Conservation (phyloP, 1,139 yeast genomes). For the Arxiozyma slooffiae region DNA sequence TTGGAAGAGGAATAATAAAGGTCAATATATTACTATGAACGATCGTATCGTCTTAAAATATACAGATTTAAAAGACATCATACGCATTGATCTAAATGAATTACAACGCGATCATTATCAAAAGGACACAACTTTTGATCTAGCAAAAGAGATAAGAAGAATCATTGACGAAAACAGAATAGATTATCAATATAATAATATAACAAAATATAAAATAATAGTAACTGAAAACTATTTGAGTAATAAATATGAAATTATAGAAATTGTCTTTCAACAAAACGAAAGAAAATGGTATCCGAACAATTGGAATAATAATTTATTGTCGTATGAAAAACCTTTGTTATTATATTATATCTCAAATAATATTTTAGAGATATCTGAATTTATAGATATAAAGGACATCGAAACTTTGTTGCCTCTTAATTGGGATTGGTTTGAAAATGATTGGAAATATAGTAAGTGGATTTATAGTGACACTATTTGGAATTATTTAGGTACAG, state of each 20-base stretch:
- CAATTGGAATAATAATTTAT: conserved; percentile 19
- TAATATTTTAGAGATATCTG: neutral
- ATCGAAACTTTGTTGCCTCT: conserved; percentile 15
- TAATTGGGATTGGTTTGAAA: conserved; percentile 26
- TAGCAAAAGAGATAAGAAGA: neutral
- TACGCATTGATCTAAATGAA: neutral
- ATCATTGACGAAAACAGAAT: neutral
- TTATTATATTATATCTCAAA: conserved; percentile 10
- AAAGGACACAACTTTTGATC: neutral
- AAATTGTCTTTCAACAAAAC: conserved; percentile 20
- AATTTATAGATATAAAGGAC: conserved; percentile 1
- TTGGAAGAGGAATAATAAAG: neutral
- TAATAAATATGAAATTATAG: conserved; percentile 11
- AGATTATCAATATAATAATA: neutral
- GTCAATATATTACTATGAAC: neutral
- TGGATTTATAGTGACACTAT: conserved; percentile 25
- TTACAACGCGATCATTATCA: neutral
- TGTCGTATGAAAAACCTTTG: conserved; percentile 21
- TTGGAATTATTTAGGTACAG: conserved; percentile 21
- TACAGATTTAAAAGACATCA: neutral
- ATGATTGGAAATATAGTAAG: conserved; percentile 19
- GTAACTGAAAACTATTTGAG: neutral
- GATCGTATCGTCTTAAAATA: neutral
- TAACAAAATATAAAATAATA: neutral
- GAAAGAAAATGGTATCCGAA: conserved; percentile 25